These are phyloP conservation scores for Teunomyces funiuensis DNA, from an alignment of 805 yeast genomes.

Conservation along the genomic window DNA sequence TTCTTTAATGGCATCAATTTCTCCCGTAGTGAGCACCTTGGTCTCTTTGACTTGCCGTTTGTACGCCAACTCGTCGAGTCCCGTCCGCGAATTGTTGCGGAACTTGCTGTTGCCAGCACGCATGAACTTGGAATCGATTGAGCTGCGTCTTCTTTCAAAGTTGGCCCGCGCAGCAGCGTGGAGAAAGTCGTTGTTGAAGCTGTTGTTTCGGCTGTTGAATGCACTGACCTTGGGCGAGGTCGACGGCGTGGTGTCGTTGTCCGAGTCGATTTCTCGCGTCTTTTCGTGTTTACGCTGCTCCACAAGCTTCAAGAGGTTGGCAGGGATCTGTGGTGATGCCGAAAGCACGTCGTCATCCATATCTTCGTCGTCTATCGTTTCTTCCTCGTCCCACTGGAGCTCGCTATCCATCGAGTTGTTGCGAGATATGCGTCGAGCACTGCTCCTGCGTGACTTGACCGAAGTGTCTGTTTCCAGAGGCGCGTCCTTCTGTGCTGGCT, in stretches of 20 bases:
- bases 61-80: constrained; percentile 8
- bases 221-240: constrained; percentile 27
- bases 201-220: constrained; percentile 18
- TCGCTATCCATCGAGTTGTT: constrained; percentile 17
- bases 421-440: background rate
- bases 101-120: constrained; percentile 15
- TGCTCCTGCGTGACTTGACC: background rate
- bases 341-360: constrained; percentile 48
- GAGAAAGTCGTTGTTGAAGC: constrained; percentile 16
- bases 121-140: constrained; percentile 32
- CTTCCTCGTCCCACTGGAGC: constrained; percentile 22
- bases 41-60: constrained; percentile 5
- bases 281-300: constrained; percentile 47
- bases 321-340: constrained; percentile 71
- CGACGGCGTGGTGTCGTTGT: constrained; percentile 26
- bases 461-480: background rate
- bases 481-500: background rate
- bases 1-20: constrained; percentile 17
- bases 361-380: constrained; percentile 40
- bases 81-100: constrained; percentile 10
- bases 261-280: constrained; percentile 20
- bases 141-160: constrained; percentile 29
- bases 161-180: constrained; percentile 18
- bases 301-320: constrained; percentile 53
- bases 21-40: constrained; percentile 9